Base-by-base conservation (phyloP, 1,284 basidiomycete species). In the Cutaneotrichosporon mucoides region DNA sequence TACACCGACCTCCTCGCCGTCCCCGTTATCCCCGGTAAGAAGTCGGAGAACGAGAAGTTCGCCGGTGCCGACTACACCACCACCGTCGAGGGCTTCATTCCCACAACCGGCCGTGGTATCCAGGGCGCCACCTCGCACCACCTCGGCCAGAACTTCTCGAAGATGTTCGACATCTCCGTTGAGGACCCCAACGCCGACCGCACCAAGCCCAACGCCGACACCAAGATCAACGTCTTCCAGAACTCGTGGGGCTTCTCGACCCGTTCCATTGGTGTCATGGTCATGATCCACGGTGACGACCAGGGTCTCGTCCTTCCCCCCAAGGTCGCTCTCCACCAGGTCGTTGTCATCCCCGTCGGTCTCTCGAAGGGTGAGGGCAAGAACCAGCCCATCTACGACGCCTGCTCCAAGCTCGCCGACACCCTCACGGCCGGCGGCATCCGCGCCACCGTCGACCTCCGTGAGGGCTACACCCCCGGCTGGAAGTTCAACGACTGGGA, bases 401-500 rank as follows among this genome's bases (percentile, higher is more conserved):
- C 85, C 33, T 91, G 90, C 71, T 84, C 86, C 55, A 85, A 86
- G 66, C 82, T 94, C 59, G 89, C 88, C 24, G 82, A 82, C 73
- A 83, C 81, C 58, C 81, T 92, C 69, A 84, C 84, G 76, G 86
- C 85, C 66, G 84, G 81, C 9, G 93, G 87, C 50, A 80, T 99
- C 65, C 84, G 89, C 64, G 90, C 90, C 48, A 92, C 89, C 79
- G 90, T 90, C 1, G 96, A 99, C 79, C 81, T 94, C 66, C 82
- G 95, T 57, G 95, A 98, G 15, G 92, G 90, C 34, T 96, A 99
- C 81, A 98, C 92, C 51, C 95, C 95, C 12, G 95, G 95, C 47
- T 99, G 88, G 83, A 99, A 99, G 81, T 99, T 97, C 82, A 97
- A 97, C 77, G 92, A 98, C 75, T 98, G 95, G 93, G 96, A 99